Conservation (phyloP, 1,284 basidiomycete species). For the Fomitopsis schrenkii region DNA sequence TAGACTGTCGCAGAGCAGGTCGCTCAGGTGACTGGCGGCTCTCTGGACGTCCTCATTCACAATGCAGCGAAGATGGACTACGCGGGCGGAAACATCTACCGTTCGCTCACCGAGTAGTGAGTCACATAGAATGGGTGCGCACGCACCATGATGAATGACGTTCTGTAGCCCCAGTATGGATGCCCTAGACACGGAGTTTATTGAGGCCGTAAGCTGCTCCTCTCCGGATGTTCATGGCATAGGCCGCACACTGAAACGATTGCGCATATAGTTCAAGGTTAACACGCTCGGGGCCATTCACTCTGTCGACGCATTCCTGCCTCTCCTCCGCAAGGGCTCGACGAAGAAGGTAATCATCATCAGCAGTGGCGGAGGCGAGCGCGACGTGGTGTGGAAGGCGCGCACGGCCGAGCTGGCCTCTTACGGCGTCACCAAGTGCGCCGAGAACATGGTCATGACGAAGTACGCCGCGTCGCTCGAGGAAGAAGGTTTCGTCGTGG, state of each 20-base stretch:
- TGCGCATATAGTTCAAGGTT: slow-evolving; percentile 21
- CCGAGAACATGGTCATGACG: slow-evolving; percentile 34
- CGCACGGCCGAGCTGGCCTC: slow-evolving; percentile 15
- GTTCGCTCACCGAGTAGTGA: slow-evolving; percentile 11
- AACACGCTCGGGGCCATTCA: slow-evolving; percentile 36
- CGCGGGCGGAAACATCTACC: neutral
- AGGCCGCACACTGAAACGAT: neutral
- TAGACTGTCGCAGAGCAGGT: slow-evolving; percentile 15
- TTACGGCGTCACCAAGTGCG: slow-evolving; percentile 36
- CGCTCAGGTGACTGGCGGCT: slow-evolving; percentile 20
- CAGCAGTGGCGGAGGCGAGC: slow-evolving; percentile 26
- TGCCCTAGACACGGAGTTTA: slow-evolving; percentile 13
- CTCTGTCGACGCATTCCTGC: slow-evolving; percentile 32
- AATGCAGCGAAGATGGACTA: slow-evolving; percentile 20
- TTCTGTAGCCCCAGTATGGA: slow-evolving; percentile 7
- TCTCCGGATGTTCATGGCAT: too few relatives aligned
- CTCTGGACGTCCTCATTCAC: slow-evolving; percentile 30
- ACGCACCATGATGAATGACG: neutral
- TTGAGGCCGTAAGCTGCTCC: slow-evolving; percentile 5
- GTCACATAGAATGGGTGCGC: neutral
- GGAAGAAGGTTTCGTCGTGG: slow-evolving; percentile 32
- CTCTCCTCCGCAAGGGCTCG: slow-evolving; percentile 33
- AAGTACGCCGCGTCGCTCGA: slow-evolving; percentile 34
- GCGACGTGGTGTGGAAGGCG: slow-evolving; percentile 19
- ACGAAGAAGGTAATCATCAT: slow-evolving; percentile 36